phyloP scores from a whole-genome alignment of 2,329 filamentous ascomycete species.

The Sporothrix mexicana region DNA sequence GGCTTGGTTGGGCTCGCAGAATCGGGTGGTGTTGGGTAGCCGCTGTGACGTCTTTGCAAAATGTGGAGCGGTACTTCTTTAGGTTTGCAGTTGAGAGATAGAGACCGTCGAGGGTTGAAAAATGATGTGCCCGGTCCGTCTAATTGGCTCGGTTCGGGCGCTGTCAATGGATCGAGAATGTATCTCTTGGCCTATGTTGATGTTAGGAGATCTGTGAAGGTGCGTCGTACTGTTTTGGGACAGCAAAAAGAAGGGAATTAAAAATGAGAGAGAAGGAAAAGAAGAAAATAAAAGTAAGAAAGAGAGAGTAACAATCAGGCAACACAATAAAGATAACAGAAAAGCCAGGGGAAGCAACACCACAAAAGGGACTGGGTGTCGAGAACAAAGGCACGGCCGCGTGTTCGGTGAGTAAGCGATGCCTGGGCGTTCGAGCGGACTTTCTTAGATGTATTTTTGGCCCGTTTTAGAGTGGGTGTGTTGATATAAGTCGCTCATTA shows the following conservation, averaged over 20 bases:
- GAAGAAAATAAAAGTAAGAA: not conserved
- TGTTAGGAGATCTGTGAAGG: not conserved
- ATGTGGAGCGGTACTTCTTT: slow-evolving; percentile 39
- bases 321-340: slow-evolving; percentile 14
- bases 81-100: slow-evolving; percentile 35
- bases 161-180: slow-evolving; percentile 72
- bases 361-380: slow-evolving; percentile 11
- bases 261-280: not conserved
- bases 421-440: not conserved
- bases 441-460: slow-evolving; percentile 17
- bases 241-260: not conserved
- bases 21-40: slow-evolving; percentile 56
- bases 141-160: slow-evolving; percentile 70
- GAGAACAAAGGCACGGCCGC: slow-evolving; percentile 26
- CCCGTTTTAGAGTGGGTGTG: not conserved
- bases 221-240: not conserved
- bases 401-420: slow-evolving; percentile 30
- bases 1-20: slow-evolving; percentile 60
- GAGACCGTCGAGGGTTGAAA: slow-evolving; percentile 45
- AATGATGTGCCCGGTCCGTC: slow-evolving; percentile 68
- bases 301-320: slow-evolving; percentile 1
- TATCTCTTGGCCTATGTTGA: slow-evolving; percentile 64
- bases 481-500: not conserved
- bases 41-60: slow-evolving; percentile 30
- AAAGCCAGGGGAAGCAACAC: not conserved